These are phyloP conservation scores for Capsella bursapastoris DNA, from an alignment of 345 rosid genomes.

Conservation along the genomic window DNA sequence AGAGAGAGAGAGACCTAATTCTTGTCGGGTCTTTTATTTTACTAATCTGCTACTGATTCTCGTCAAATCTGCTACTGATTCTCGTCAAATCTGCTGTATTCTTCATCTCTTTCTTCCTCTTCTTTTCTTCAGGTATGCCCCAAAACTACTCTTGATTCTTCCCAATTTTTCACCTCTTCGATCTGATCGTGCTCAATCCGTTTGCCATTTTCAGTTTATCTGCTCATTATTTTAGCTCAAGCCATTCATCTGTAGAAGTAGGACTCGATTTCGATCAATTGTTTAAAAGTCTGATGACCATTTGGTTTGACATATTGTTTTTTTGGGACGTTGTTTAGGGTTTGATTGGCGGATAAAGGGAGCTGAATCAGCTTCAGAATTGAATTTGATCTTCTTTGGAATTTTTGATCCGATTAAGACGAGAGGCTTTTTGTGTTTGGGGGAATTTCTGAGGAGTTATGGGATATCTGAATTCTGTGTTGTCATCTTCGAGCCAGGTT, in stretches of 20 bases:
- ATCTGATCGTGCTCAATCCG: slow-evolving; percentile 20
- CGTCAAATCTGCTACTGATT: slow-evolving; percentile 12
- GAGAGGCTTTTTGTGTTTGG: slow-evolving; percentile 33
- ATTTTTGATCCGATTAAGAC: slow-evolving; percentile 38
- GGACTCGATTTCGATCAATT: slow-evolving; percentile 9
- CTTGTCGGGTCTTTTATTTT: slow-evolving; percentile 10
- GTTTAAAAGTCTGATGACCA: background rate
- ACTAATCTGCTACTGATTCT: background rate
- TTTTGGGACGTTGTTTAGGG: slow-evolving; percentile 14
- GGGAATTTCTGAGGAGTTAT: slow-evolving; percentile 38
- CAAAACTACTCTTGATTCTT: background rate
- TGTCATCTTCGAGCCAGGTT: slow-evolving; percentile 76
- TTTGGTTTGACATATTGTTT: slow-evolving; percentile 19
- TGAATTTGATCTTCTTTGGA: slow-evolving; percentile 9
- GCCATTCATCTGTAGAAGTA: background rate
- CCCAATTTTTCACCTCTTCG: background rate
- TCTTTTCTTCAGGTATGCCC: slow-evolving; percentile 25
- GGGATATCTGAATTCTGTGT: slow-evolving; percentile 84
- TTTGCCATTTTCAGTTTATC: background rate
- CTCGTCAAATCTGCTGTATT: slow-evolving; percentile 14
- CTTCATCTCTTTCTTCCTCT: background rate
- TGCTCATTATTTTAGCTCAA: background rate
- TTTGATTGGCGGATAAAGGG: slow-evolving; percentile 34
- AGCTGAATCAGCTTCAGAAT: slow-evolving; percentile 30
- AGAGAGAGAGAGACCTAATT: slow-evolving; percentile 8